phyloP scores from a whole-genome alignment of 2,329 filamentous ascomycete species.

The Monosporascus sp. region DNA sequence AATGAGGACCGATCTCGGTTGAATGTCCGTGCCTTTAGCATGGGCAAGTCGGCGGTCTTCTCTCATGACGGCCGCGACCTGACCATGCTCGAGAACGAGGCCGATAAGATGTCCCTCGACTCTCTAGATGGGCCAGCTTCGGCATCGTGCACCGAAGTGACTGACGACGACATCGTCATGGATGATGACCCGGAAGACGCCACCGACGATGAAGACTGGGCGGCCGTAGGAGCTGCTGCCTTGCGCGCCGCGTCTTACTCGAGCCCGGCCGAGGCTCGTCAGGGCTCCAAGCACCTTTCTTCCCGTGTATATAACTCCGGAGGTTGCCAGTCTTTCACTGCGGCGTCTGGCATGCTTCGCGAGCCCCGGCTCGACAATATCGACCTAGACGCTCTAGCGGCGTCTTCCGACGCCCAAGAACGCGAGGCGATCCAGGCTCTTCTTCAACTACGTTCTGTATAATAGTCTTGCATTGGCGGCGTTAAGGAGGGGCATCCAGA shows the following conservation, averaged over 20 bases:
- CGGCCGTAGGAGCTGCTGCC: slow-evolving; percentile 78
- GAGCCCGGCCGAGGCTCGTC: slow-evolving; percentile 49
- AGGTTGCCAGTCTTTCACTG: slow-evolving; percentile 44
- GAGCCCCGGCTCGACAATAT: slow-evolving; percentile 46
- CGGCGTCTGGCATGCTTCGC: slow-evolving; percentile 47
- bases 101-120: slow-evolving; percentile 91
- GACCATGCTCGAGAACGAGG: slow-evolving; percentile 75
- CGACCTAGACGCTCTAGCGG: slow-evolving; percentile 46
- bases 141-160: slow-evolving; percentile 71
- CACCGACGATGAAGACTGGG: slow-evolving; percentile 97
- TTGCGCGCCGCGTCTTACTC: slow-evolving; percentile 65
- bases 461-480: slow-evolving; percentile 52
- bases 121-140: slow-evolving; percentile 60
- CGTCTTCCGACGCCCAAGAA: slow-evolving; percentile 64
- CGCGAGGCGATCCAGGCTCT: slow-evolving; percentile 78
- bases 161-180: slow-evolving; percentile 58
- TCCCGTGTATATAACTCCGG: slow-evolving; percentile 44
- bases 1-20: slow-evolving; percentile 43
- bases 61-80: slow-evolving; percentile 65
- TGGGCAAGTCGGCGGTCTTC: slow-evolving; percentile 68
- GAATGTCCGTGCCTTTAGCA: slow-evolving; percentile 52
- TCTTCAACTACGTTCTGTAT: slow-evolving; percentile 74
- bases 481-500: slow-evolving; percentile 33
- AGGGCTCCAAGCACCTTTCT: slow-evolving; percentile 43
- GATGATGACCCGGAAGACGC: slow-evolving; percentile 77